Percentiles rank a stretch among this genome's conserved stretches.
Evolutionary conservation across 169 alveolate genomes (phyloP).

Genomic region (Plasmodium reichenowi): DNA sequence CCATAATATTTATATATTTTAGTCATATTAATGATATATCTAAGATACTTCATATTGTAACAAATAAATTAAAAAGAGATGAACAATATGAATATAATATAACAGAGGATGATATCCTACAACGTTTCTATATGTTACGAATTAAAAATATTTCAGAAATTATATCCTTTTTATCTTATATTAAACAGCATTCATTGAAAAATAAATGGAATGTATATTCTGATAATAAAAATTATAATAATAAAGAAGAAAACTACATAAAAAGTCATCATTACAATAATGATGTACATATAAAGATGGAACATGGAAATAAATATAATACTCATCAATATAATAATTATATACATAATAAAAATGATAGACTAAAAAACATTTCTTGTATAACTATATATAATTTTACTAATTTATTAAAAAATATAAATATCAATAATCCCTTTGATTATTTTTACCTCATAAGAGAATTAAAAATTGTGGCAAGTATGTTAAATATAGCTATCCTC

Average conservation of each 20-base stretch:
- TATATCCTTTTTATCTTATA: constrained; percentile 18
- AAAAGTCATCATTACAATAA: no score
- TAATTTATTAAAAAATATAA: constrained; percentile 22
- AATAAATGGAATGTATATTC: background rate
- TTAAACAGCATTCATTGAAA: background rate
- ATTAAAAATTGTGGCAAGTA: constrained; percentile 12
- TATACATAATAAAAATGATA: background rate
- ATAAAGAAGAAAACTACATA: no score
- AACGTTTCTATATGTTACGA: constrained; percentile 23
- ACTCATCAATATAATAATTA: background rate
- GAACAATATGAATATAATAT: background rate
- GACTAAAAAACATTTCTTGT: constrained; percentile 11
- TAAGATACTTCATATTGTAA: constrained; percentile 15
- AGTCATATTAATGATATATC: constrained; percentile 49
- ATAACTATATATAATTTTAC: constrained; percentile 60
- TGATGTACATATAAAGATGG: no score
- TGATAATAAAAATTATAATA: no score
- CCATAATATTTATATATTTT: constrained; percentile 37
- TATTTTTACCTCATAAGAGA: constrained; percentile 52
- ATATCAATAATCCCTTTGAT: background rate
- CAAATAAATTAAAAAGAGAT: constrained; percentile 23
- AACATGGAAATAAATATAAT: no score
- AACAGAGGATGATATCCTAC: constrained; percentile 10
- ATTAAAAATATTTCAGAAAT: constrained; percentile 28
- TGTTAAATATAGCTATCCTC: constrained; percentile 24